Evolutionary conservation across 495 filamentous ascomycete genomes (phyloP).

Genomic region (Aspergillus nidulans): DNA sequence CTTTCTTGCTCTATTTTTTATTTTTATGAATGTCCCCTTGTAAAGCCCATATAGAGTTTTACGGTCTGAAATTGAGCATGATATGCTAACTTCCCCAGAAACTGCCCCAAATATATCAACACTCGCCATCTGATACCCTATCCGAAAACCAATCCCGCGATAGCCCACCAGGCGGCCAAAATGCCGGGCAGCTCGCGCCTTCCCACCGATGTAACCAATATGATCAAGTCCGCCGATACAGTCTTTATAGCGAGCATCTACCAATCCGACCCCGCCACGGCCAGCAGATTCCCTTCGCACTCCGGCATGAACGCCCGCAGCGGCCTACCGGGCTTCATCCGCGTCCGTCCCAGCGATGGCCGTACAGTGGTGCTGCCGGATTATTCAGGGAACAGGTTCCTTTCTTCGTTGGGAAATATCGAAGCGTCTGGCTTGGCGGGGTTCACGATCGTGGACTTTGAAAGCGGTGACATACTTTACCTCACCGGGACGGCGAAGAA

Average conservation of each 20-base stretch:
- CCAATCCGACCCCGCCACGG: background rate
- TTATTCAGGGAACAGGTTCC: background rate
- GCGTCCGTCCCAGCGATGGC: background rate
- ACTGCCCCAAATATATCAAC: constrained; percentile 1
- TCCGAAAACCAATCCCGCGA: background rate
- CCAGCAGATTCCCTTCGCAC: background rate
- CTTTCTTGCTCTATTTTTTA: background rate
- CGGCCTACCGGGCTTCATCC: background rate
- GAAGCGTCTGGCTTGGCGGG: background rate
- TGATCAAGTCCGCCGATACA: background rate
- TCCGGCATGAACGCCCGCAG: background rate
- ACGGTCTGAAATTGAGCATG: too few species aligned
- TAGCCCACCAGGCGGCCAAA: background rate
- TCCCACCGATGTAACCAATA: background rate
- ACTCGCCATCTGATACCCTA: background rate
- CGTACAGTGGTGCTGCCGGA: background rate
- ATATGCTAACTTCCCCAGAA: too few species aligned
- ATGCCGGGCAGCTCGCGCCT: background rate
- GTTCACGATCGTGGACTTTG: background rate
- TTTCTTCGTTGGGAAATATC: background rate
- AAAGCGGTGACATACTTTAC: background rate
- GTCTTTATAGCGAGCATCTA: background rate
- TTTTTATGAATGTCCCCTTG: too few species aligned
- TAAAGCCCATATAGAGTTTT: too few species aligned
- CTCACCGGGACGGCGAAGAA: background rate